Evolutionary conservation across 441 rosid genomes (phyloP), one percentile per base, ranked within the genome.

Genomic region (Eruca vesicaria): DNA sequence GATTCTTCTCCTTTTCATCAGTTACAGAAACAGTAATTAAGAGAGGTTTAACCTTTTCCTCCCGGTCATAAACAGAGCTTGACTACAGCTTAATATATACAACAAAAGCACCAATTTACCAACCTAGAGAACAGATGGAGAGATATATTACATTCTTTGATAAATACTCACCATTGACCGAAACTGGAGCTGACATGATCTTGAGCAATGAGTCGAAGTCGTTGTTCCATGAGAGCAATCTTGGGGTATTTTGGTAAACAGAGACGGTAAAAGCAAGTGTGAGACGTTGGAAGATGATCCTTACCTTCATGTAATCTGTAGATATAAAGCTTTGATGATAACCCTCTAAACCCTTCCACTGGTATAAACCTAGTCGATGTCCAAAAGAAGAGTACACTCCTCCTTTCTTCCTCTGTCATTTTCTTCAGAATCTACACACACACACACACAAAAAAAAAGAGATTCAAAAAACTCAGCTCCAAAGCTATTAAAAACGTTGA

Each of bases 181-280:
- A 96, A 93, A 84, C 99, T 90, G 88, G 92, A 89, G 73, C 93
- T 90, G 18, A 96, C 87, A 78, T 92, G 97, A 50, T 90, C 99
- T 81, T 87, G 97, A 16, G 93, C 84, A 5, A 96, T 86, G 76
- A 89, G 29, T 10, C 73, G 61, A 4, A 93, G 85, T 4, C 94
- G 90, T 56, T 89, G 86, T 73, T 66, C 84, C 98, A 96, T 92
- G 62, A 84, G 74, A 41, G 55, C 69, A 79, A 83, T 57, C 66
- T 86, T 84, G 16, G 94, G 81, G 75, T 96, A 93, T 60, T 86
- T 84, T 0, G 98, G 97, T 70, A 93, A 82, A 80, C 91, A 93
- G 78, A 96, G 63, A 55, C 97, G 86, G 78, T 87, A 90, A 77
- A 96, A 93, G 89, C 99, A 96, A 36, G 99, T 92, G 67, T 89